Evolutionary conservation across 257 asterid genomes (phyloP).

Genomic region (Parsonsia alboflavescens): DNA sequence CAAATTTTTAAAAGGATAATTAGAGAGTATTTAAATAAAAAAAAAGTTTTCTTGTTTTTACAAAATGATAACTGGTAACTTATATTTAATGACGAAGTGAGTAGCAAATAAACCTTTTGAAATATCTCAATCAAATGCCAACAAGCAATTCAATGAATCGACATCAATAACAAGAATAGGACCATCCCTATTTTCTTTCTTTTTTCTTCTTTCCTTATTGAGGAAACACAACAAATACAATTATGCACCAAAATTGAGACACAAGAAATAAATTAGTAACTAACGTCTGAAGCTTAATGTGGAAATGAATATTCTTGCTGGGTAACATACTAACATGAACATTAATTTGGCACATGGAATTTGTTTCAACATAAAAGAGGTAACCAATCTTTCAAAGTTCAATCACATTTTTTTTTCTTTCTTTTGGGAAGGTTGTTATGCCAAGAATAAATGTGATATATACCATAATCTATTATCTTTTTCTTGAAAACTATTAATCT

Average conservation of each 20-base stretch:
- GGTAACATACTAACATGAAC: slow-evolving; percentile 3
- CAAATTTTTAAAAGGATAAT: no score
- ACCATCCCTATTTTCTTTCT: background rate
- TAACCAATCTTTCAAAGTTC: background rate
- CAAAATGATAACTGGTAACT: no score
- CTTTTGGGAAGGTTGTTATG: no score
- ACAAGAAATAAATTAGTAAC: background rate
- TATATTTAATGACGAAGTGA: no score
- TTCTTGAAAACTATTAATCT: no score
- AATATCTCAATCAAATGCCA: background rate
- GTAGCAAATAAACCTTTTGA: background rate
- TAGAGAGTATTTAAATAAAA: no score
- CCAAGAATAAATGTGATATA: no score
- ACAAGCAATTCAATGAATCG: background rate
- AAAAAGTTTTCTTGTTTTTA: no score
- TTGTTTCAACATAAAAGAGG: background rate
- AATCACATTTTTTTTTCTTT: slow-evolving; percentile 11
- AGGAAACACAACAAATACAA: background rate
- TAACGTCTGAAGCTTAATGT: background rate
- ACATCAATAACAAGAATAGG: background rate
- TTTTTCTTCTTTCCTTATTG: background rate
- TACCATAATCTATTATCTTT: no score
- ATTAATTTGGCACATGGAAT: background rate
- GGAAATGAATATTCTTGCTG: background rate
- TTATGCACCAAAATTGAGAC: background rate